Conservation (phyloP, 495 filamentous ascomycete genomes). For the Darksidea phi region DNA sequence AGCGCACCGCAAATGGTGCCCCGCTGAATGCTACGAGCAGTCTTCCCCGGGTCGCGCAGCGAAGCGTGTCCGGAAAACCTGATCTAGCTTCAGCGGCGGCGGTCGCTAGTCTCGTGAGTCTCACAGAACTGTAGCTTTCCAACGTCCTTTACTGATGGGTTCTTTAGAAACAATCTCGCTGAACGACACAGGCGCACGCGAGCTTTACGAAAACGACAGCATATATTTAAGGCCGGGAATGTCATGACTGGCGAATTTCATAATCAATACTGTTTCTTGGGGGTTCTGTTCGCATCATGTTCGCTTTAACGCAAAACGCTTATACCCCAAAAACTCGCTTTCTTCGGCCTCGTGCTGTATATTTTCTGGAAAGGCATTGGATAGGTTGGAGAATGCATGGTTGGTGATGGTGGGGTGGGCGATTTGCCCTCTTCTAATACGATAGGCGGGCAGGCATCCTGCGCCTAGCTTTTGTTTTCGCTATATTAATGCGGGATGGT, state of each 20-base stretch:
- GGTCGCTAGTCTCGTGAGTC: conserved; percentile 37
- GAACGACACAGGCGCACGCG: background rate
- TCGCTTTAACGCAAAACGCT: conserved; percentile 7
- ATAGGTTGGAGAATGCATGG: conserved; percentile 10
- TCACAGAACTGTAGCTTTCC: background rate
- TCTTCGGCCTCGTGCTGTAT: background rate
- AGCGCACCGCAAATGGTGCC: conserved; percentile 32
- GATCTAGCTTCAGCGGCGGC: conserved; percentile 38
- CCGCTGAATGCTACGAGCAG: conserved; percentile 34
- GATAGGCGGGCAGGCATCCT: background rate
- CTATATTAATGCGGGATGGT: background rate
- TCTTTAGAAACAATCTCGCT: conserved; percentile 23
- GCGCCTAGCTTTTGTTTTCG: background rate
- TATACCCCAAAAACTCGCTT: conserved; percentile 30
- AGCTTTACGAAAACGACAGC: background rate
- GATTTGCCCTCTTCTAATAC: background rate
- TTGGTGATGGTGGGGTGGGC: background rate
- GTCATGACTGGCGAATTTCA: too few relatives aligned
- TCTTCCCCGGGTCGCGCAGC: conserved; percentile 36
- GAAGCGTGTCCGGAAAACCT: conserved; percentile 38
- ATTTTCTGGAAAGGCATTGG: conserved; percentile 24
- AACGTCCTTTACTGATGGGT: conserved; percentile 4
- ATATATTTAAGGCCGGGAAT: background rate
- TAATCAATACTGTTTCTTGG: too few relatives aligned
- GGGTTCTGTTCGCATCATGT: conserved; percentile 11